Evolutionary conservation across 768 basidiomycete genomes (phyloP).

Genomic region (Lentinula aciculospora): DNA sequence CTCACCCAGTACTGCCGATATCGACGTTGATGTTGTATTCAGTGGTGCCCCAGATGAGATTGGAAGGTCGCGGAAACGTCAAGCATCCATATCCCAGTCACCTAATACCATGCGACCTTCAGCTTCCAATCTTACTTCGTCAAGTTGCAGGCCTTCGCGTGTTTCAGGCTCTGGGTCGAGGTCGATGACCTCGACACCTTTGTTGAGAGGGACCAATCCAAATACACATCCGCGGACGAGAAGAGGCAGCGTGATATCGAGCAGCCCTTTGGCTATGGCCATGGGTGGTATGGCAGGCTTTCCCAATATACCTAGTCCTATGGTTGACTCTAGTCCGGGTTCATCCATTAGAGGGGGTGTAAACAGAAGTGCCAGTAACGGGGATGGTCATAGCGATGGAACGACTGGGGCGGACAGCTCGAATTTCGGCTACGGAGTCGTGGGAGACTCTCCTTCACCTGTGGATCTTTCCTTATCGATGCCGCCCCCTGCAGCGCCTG

Average conservation of each 20-base stretch:
- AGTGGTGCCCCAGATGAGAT: neutral
- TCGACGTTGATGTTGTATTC: neutral
- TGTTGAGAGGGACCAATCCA: conserved; percentile 35
- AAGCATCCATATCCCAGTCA: conserved; percentile 6
- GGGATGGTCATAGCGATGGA: neutral
- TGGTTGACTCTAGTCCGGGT: neutral
- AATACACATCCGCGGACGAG: neutral
- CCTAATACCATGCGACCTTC: conserved; percentile 4
- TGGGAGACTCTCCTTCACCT: conserved; percentile 70
- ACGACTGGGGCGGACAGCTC: neutral
- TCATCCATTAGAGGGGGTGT: neutral
- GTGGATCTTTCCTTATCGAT: conserved; percentile 68
- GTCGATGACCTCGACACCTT: conserved; percentile 57
- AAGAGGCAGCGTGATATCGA: conserved; percentile 2
- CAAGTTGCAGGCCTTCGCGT: conserved; percentile 6
- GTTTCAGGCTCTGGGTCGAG: conserved; percentile 26
- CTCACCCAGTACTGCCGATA: conserved; percentile 54
- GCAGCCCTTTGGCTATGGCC: conserved; percentile 8
- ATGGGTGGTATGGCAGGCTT: neutral
- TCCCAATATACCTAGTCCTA: neutral
- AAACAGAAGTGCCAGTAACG: neutral
- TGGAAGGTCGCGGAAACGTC: conserved; percentile 16
- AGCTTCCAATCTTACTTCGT: neutral
- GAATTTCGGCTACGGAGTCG: neutral
- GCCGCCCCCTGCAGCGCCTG: conserved; percentile 72